Base-by-base conservation (phyloP, 2,329 filamentous ascomycete genomes). In the Trichophyton mentagrophytes region DNA sequence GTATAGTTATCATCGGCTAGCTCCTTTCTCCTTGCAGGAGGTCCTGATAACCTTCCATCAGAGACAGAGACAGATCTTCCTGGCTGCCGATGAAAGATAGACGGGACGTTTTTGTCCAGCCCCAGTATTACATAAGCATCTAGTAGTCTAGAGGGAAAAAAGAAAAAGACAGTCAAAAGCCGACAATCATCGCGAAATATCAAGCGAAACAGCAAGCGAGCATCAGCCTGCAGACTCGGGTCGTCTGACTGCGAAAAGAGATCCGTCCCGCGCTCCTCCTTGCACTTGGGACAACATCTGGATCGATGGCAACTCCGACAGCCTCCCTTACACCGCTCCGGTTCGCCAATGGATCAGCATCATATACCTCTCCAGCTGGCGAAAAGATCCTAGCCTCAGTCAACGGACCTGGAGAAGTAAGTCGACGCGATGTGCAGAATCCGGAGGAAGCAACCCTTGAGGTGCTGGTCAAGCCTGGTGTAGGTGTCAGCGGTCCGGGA, bases 361-460 rank as follows among this genome's bases (percentile, higher is more conserved):
- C 70, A 49, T 76, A 75, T 65, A 71, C 70, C 65, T 76, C 73
- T 55, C 73, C 73, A 15, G 66, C 68, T 8, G 88, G 90, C 57
- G 95, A 90, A 74, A 86, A 85, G 51, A 82, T 97, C 65, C 83
- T 95, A 60, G 88, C 87, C 61, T 86, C 89, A 13, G 90, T 95
- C 66, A 97, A 96, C 74, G 93, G 92, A 0, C 93, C 93, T 15
- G 84, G 97, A 66, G 93, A 99, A 77, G 89, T 92, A 13, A 73
- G 85, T 67, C 84, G 91, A 68, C 85, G 89, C 68, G 92, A 99
- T 71, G 69, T 73, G 25, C 90, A 97, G 73, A 84, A 93, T 66
- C 88, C 93, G 6, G 91, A 95, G 73, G 90, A 96, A 77, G 90
- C 92, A 30, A 84, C 87, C 57, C 80, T 99, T 65, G 93, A 97